phyloP scores from a whole-genome alignment of 2,329 filamentous ascomycete species.

The Pseudogymnoascus sp. region DNA sequence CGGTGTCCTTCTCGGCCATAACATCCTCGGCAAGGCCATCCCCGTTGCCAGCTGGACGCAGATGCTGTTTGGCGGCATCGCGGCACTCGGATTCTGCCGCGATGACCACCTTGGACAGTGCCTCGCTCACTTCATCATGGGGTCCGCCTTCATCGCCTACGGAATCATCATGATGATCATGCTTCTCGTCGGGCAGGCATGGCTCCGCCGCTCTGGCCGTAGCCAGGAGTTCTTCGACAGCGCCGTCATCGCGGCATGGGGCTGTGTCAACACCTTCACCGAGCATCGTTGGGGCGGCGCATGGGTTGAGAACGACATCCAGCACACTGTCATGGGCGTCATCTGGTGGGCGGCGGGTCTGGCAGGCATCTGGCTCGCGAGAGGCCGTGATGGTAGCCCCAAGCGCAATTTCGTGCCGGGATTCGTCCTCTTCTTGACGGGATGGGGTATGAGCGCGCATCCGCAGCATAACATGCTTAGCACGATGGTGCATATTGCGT shows the following conservation, averaged over 20 bases:
- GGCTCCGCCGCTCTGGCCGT: conserved; percentile 71
- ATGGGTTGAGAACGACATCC: conserved; percentile 90
- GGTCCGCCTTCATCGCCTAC: conserved; percentile 89
- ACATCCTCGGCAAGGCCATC: conserved; percentile 76
- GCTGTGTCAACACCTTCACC: conserved; percentile 95
- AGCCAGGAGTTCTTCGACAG: conserved; percentile 98
- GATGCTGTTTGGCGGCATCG: conserved; percentile 94
- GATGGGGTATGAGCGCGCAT: conserved; percentile 91
- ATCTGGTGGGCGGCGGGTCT: conserved; percentile 96
- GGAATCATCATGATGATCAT: conserved; percentile 80
- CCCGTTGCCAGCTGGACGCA: conserved; percentile 83
- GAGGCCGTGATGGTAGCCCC: conserved; percentile 70
- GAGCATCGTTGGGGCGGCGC: conserved; percentile 86
- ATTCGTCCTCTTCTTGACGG: conserved; percentile 84
- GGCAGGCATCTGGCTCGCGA: conserved; percentile 84
- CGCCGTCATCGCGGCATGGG: conserved; percentile 84
- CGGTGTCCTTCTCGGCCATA: conserved; percentile 63
- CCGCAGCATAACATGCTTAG: conserved; percentile 77
- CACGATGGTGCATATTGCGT: conserved; percentile 78
- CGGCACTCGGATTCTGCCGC: conserved; percentile 83
- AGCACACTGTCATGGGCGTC: conserved; percentile 99
- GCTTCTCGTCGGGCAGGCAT: conserved; percentile 78
- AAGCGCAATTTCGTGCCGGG: conserved; percentile 90
- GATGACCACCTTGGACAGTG: conserved; percentile 89
- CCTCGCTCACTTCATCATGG: conserved; percentile 97